Percentiles rank a stretch among this genome's conserved stretches.
Evolutionary conservation across 805 yeast genomes (phyloP).

Genomic region (Nakazawaea peltata): DNA sequence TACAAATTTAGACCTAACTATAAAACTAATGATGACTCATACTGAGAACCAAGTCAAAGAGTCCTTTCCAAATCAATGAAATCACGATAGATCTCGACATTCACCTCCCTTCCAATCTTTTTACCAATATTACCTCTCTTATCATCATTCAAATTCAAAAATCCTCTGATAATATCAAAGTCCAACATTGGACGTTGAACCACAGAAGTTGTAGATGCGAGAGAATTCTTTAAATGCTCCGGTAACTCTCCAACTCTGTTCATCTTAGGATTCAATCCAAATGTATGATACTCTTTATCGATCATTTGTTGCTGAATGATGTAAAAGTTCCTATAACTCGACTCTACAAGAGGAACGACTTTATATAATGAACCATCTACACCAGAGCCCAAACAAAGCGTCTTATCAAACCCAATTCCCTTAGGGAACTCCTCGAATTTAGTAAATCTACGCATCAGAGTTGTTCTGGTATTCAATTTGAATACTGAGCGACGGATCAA

Average conservation of each 20-base stretch:
- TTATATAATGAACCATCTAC: constrained; percentile 74
- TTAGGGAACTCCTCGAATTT: constrained; percentile 20
- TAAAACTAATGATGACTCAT: neutral
- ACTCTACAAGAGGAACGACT: constrained; percentile 68
- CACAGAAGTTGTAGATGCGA: constrained; percentile 22
- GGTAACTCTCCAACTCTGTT: constrained; percentile 40
- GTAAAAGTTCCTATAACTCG: constrained; percentile 70
- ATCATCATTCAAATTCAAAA: constrained; percentile 47
- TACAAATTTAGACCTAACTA: no score
- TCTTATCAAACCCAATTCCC: constrained; percentile 23
- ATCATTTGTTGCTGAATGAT: constrained; percentile 81
- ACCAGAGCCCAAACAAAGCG: constrained; percentile 64
- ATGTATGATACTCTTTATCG: constrained; percentile 64
- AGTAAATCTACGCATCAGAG: constrained; percentile 34
- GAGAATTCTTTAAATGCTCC: constrained; percentile 2
- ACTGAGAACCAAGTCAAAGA: neutral
- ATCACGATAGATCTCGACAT: constrained; percentile 62
- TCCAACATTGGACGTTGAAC: constrained; percentile 61
- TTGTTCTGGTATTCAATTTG: constrained; percentile 54
- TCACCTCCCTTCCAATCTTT: constrained; percentile 51
- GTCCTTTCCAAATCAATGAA: constrained; percentile 43
- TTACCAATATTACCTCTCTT: constrained; percentile 44
- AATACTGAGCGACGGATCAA: constrained; percentile 66
- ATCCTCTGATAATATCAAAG: constrained; percentile 45
- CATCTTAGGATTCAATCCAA: constrained; percentile 77